A percentile compares a stretch with the other conserved stretches of the same genome.
These are phyloP conservation scores for Paecilomyces variotii DNA, from an alignment of 2,329 filamentous ascomycete species.

Conservation along the genomic window DNA sequence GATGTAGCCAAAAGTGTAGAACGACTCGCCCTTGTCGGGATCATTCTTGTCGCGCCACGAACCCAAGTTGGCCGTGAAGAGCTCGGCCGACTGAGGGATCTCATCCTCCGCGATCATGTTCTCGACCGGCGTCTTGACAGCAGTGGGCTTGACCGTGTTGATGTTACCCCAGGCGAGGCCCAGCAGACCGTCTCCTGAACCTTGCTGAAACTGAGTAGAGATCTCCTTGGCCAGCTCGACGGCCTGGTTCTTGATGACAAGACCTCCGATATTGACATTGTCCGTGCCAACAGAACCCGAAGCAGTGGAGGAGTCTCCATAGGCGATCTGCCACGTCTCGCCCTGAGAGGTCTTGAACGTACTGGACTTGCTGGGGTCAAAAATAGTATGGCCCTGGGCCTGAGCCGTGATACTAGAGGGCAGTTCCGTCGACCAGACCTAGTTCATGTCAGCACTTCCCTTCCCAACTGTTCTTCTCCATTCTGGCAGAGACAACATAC, in stretches of 20 bases:
- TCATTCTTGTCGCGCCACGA: constrained; percentile 44
- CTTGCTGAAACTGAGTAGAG: constrained; percentile 49
- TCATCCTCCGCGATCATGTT: constrained; percentile 57
- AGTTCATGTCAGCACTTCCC: neutral
- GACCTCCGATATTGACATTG: constrained; percentile 52
- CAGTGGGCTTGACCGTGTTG: constrained; percentile 52
- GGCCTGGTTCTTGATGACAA: constrained; percentile 53
- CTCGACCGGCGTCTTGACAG: constrained; percentile 56
- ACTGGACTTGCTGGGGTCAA: constrained; percentile 52
- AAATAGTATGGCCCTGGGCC: constrained; percentile 44
- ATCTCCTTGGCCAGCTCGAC: constrained; percentile 56
- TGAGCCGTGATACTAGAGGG: constrained; percentile 26
- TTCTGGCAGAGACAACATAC: constrained; percentile 31
- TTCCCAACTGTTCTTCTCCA: neutral
- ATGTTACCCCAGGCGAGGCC: constrained; percentile 58
- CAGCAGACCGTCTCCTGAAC: constrained; percentile 56
- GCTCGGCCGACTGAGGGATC: constrained; percentile 45
- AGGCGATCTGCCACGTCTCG: constrained; percentile 57
- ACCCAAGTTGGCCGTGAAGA: constrained; percentile 60
- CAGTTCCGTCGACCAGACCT: constrained; percentile 51
- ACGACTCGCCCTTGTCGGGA: constrained; percentile 42
- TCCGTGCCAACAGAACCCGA: constrained; percentile 60
- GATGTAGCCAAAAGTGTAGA: constrained; percentile 68
- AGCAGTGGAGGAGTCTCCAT: constrained; percentile 61
- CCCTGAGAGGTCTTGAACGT: constrained; percentile 47